Evolutionary conservation across 1,139 yeast species (phyloP).

Genomic region (Diutina siamensis): DNA sequence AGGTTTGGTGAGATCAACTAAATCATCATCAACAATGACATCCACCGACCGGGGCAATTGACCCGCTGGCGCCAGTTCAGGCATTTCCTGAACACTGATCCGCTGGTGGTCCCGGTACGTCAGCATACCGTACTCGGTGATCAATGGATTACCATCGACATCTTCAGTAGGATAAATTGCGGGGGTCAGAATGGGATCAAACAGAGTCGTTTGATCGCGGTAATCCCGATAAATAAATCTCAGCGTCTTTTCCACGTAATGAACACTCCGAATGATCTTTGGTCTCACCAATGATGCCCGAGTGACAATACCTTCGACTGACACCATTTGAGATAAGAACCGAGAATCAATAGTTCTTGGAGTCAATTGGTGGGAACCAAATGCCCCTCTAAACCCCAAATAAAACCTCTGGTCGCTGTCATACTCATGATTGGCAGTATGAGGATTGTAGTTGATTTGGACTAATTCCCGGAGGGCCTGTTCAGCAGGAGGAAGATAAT

Average conservation of each 20-base stretch:
- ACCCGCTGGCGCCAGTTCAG: conserved; percentile 97
- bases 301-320: conserved; percentile 93
- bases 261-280: conserved; percentile 83
- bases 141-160: conserved; percentile 74
- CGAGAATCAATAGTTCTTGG: conserved; percentile 80
- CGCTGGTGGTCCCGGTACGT: conserved; percentile 93
- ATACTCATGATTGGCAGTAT: conserved; percentile 36
- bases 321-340: conserved; percentile 69
- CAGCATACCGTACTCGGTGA: conserved; percentile 88
- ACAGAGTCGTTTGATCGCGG: conserved; percentile 84
- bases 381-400: conserved; percentile 80
- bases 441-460: conserved; percentile 51
- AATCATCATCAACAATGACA: conserved; percentile 83
- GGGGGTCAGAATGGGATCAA: conserved; percentile 74
- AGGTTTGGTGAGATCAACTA: conserved; percentile 86
- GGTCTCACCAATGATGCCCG: conserved; percentile 90
- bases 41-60: conserved; percentile 92
- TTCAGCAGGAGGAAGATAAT: conserved; percentile 82
- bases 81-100: conserved; percentile 93
- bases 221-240: conserved; percentile 86
- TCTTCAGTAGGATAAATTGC: conserved; percentile 93
- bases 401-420: conserved; percentile 60
- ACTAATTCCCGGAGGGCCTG: conserved; percentile 78
- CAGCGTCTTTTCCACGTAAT: conserved; percentile 78
- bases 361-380: conserved; percentile 78